Percentiles rank a stretch among this genome's conserved stretches.
Evolutionary conservation across 768 basidiomycete species (phyloP).

Genomic region (Pleurotus cornucopiae): DNA sequence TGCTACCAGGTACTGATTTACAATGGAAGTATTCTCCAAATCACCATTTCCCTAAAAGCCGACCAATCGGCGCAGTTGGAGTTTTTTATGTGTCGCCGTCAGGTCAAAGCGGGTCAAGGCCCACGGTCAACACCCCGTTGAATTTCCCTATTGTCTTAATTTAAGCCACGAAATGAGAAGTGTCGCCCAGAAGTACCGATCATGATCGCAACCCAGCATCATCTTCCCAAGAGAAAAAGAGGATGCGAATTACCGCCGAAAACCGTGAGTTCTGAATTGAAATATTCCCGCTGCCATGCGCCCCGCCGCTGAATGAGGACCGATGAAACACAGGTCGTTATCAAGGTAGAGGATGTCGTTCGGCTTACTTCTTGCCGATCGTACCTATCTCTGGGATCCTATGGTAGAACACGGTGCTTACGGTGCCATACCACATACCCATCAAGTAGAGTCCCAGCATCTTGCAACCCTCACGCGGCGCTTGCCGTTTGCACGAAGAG

Average conservation of each 20-base stretch:
- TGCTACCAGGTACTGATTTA: no score
- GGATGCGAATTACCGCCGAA: neutral
- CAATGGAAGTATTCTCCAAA: no score
- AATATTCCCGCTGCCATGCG: neutral
- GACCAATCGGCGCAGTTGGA: no score
- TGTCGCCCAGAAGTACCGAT: neutral
- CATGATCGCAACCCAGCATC: neutral
- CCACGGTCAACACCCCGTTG: no score
- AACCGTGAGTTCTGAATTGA: neutral
- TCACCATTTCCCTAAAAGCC: no score
- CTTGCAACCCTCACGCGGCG: neutral
- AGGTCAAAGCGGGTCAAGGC: no score
- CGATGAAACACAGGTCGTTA: neutral
- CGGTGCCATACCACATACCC: neutral
- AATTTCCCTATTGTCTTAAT: no score
- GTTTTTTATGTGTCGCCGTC: no score
- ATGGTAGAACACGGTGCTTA: neutral
- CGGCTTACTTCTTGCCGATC: neutral
- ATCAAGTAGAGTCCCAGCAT: neutral
- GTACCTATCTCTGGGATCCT: neutral
- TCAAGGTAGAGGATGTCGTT: neutral
- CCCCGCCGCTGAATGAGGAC: neutral
- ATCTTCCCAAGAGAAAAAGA: neutral
- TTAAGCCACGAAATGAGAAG: no score
- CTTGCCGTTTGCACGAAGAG: neutral